Evolutionary conservation across 164 flowering plant genomes (phyloP), one percentile per base, ranked within the genome.

Genomic region (Saururus chinensis): DNA sequence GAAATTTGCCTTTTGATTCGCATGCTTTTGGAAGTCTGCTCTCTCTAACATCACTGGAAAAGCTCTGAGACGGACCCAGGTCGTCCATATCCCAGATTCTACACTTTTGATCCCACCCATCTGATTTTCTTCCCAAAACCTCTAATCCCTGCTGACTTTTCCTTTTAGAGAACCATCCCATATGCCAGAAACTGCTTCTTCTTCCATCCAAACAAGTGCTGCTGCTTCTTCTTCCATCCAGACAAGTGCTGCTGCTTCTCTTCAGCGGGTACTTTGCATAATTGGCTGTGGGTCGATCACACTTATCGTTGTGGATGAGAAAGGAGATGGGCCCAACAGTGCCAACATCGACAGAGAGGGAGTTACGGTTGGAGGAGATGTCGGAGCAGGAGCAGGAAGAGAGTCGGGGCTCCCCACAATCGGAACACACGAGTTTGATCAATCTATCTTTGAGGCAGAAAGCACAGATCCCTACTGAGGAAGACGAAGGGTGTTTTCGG

Each of bases 381-480:
- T 80, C 90, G 4, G 60, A 58, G 77, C 93, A 89, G 24, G 95
- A 87, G 63, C 95, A 87, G 0, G 90, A 85, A 19, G 97, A 87
- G 60, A 84, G 80, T 0, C 95, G 70, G 60, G 82, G 92, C 68
- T 90, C 95, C 5, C 95, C 97, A 63, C 95, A 87, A 45, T 84
- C 88, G 3, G 92, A 73, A 70, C 97, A 90, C 0, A 87, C 89
- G 16, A 90, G 78, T 53, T 76, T 77, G 41, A 81, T 60, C 40
- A 90, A 63, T 21, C 89, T 74, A 12, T 90, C 97, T 52, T 81
- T 85, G 11, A 90, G 83, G 61, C 97, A 90, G 59, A 70, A 67
- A 53, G 97, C 81, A 63, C 97, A 90, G 2, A 90, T 78, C 4
- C 97, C 95, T 21, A 77, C 88, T 0, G 96, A 72, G 10, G 88